Evolutionary conservation across 345 rosid genomes (phyloP).

Genomic region (Rhizophora mangle): DNA sequence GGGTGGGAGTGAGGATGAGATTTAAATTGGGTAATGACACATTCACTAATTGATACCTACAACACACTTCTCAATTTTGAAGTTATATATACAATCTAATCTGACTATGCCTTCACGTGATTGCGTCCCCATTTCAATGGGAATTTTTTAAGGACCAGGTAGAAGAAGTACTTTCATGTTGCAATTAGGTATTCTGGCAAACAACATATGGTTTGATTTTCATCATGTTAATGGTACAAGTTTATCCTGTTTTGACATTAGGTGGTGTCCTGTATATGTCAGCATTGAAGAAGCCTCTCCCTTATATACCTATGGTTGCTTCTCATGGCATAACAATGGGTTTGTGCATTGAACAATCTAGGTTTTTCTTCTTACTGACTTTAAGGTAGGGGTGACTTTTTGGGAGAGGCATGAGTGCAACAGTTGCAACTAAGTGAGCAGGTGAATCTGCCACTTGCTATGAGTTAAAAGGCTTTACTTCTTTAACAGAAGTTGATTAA

Average conservation of each 20-base stretch:
- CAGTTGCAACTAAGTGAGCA: no score
- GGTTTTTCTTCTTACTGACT: background rate
- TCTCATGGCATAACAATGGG: conserved; percentile 62
- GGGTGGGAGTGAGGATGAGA: background rate
- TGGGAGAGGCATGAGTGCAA: background rate
- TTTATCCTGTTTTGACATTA: conserved; percentile 55
- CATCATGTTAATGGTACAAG: conserved; percentile 29
- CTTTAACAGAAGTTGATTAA: no score
- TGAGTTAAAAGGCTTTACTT: no score
- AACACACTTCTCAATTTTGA: background rate
- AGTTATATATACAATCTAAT: background rate
- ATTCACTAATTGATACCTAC: no score
- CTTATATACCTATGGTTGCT: conserved; percentile 56
- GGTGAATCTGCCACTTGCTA: no score
- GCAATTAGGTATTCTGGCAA: background rate
- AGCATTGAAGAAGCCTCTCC: conserved; percentile 55
- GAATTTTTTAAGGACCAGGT: background rate
- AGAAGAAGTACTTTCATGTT: background rate
- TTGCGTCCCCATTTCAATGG: background rate
- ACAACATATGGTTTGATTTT: conserved; percentile 7
- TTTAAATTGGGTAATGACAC: no score
- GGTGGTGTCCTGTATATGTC: conserved; percentile 50
- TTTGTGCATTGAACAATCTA: conserved; percentile 6
- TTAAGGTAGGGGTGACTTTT: background rate
- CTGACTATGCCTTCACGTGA: background rate